phyloP scores from a whole-genome alignment of 805 yeast species.

The Tetrapisispora pingtungensis region DNA sequence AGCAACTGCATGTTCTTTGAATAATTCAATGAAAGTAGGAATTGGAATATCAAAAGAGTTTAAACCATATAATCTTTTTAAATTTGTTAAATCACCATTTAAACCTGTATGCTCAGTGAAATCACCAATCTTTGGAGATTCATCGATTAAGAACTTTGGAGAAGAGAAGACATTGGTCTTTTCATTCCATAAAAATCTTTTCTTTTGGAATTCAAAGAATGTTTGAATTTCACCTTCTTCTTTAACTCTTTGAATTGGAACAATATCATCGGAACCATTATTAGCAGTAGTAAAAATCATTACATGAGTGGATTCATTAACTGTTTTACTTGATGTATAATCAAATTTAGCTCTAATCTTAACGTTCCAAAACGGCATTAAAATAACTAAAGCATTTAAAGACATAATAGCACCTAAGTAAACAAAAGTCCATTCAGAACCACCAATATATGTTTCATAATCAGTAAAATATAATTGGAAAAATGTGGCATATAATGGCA shows the following conservation, averaged over 20 bases:
- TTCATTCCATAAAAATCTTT: constrained; percentile 67
- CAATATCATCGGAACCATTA: constrained; percentile 77
- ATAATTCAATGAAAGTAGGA: constrained; percentile 82
- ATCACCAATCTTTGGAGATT: constrained; percentile 43
- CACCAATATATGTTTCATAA: constrained; percentile 75
- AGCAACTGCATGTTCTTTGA: constrained; percentile 96
- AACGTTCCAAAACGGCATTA: constrained; percentile 92
- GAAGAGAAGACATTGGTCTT: constrained; percentile 55
- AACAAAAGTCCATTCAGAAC: constrained; percentile 94
- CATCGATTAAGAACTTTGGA: constrained; percentile 61
- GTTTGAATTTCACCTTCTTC: constrained; percentile 52
- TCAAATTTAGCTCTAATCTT: constrained; percentile 60
- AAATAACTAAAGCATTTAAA: constrained; percentile 63
- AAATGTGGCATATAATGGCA: constrained; percentile 67
- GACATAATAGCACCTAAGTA: constrained; percentile 66
- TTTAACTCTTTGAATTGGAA: constrained; percentile 43
- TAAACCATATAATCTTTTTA: constrained; percentile 59
- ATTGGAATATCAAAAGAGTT: constrained; percentile 92
- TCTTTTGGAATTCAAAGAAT: constrained; percentile 81
- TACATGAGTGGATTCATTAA: constrained; percentile 61
- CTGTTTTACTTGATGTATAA: constrained; percentile 41
- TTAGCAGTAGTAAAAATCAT: constrained; percentile 75
- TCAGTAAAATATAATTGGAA: constrained; percentile 50
- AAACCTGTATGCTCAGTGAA: constrained; percentile 51
- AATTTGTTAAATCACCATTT: constrained; percentile 40